Evolutionary conservation across 169 alveolate genomes (phyloP), one percentile per base, ranked within the genome.

Genomic region (Eimeria acervulina): DNA sequence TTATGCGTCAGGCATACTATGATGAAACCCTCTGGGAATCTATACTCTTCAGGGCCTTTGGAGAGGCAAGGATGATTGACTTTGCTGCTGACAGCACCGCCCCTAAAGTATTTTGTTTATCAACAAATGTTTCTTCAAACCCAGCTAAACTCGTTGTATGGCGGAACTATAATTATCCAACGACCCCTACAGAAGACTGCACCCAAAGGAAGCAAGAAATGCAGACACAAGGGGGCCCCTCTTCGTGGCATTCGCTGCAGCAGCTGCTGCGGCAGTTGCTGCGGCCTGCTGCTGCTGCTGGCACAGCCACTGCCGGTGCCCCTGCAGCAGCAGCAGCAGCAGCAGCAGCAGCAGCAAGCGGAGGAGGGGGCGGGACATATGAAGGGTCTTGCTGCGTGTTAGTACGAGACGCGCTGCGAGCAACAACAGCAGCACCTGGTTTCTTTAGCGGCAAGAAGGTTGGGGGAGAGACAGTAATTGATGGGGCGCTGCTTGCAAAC

Each of bases 341-440:
- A 12, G 68, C 26, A 15, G 28, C 68, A 15, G 68, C 68, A 59
- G 68, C 68, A 59, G 68, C 68, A 13, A 59, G 3, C 8, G 68
- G 68, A 21, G 68, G 68, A 3, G 33, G 76, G 26, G 95, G 93
- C 1, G 90, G 96, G 26, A 83, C 93, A 44, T 96, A 96, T 52
- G 96, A 92, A 28, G 97, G 98, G 31, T 96, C 97, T 21, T 97
- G 83, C 59, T 95, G 97, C 63, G 95, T 96, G 33, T 87, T 83
- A 51, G 97, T 96, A 13, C 89, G 96, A 55, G 97, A 97, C 74
- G 99, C 98, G 8, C 44, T 98, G 72, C 90, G 98, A 26, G 98
- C 99, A 17, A 98, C 99, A 36, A 98, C 99, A 2, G 99, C 99
- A 23, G 99, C 99, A 21, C 98, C 98, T 0, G 98, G 97, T 15